A percentile compares a stretch with the other conserved stretches of the same genome.
These are phyloP conservation scores for Talaromyces pinophilus DNA, from an alignment of 2,329 filamentous ascomycete genomes.

Conservation along the genomic window DNA sequence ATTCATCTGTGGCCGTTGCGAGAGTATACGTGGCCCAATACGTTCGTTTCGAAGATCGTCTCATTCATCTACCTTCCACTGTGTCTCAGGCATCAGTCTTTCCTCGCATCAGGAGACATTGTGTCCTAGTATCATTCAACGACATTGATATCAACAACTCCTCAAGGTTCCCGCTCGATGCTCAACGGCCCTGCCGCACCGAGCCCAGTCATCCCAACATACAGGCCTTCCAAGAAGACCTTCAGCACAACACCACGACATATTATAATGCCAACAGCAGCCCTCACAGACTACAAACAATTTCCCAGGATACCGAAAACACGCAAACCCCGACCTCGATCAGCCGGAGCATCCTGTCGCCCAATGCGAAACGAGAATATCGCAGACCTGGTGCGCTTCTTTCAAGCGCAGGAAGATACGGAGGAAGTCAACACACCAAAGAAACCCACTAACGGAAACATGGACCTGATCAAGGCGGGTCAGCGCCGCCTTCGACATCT, in stretches of 20 bases:
- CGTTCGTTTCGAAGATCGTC: neutral
- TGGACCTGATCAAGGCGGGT: constrained; percentile 33
- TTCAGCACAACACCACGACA: neutral
- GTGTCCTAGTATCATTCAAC: neutral
- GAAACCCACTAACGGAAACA: constrained; percentile 30
- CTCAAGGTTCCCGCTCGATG: constrained; percentile 15
- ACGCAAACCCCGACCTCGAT: constrained; percentile 31
- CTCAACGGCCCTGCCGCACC: constrained; percentile 36
- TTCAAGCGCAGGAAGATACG: constrained; percentile 29
- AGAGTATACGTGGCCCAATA: neutral
- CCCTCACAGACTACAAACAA: constrained; percentile 15
- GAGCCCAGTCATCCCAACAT: constrained; percentile 39
- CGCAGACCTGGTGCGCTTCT: constrained; percentile 40
- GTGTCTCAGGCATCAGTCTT: neutral
- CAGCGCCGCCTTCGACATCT: constrained; percentile 41
- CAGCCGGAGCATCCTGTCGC: constrained; percentile 35
- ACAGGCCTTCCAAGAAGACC: constrained; percentile 24
- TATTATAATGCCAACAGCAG: constrained; percentile 21
- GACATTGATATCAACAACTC: neutral
- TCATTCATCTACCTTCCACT: neutral
- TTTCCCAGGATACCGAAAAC: constrained; percentile 8
- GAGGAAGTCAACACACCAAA: constrained; percentile 21
- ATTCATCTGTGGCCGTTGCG: neutral
- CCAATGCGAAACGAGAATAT: constrained; percentile 36
- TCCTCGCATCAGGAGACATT: neutral